Evolutionary conservation across 2,329 filamentous ascomycete species (phyloP).

Genomic region (Trichophyton verrucosum): DNA sequence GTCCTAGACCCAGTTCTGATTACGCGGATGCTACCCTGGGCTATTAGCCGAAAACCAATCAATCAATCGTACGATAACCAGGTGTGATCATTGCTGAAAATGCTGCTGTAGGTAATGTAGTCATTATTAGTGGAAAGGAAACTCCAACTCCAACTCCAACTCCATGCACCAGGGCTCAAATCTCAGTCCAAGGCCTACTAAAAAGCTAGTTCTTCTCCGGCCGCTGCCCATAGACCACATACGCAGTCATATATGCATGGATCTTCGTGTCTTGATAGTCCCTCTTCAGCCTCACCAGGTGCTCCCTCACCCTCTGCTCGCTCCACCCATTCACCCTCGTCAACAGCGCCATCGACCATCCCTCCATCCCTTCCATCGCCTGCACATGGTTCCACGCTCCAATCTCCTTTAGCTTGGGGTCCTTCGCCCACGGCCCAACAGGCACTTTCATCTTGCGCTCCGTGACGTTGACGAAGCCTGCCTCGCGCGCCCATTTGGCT

Average conservation of each 20-base stretch:
- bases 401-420: constrained; percentile 17
- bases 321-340: constrained; percentile 16
- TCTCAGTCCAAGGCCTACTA: not conserved
- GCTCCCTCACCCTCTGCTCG: constrained; percentile 4
- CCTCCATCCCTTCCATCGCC: constrained; percentile 16
- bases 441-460: constrained; percentile 19
- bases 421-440: constrained; percentile 20
- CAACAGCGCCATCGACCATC: constrained; percentile 14
- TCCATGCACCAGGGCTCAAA: not conserved
- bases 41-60: no score
- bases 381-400: constrained; percentile 13
- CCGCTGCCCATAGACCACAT: constrained; percentile 10
- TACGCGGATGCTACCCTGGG: no score
- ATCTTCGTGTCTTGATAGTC: constrained; percentile 8
- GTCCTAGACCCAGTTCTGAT: no score
- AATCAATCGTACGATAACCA: no score
- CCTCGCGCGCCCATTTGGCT: constrained; percentile 14
- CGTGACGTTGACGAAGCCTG: constrained; percentile 18
- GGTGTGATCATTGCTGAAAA: not conserved
- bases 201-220: not conserved
- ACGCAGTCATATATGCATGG: constrained; percentile 6
- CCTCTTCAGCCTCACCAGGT: constrained; percentile 8
- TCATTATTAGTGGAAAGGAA: not conserved
- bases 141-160: not conserved
- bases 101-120: not conserved